Conservation (phyloP, 306 rosid species). For the Herpetospermum pedunculosum region DNA sequence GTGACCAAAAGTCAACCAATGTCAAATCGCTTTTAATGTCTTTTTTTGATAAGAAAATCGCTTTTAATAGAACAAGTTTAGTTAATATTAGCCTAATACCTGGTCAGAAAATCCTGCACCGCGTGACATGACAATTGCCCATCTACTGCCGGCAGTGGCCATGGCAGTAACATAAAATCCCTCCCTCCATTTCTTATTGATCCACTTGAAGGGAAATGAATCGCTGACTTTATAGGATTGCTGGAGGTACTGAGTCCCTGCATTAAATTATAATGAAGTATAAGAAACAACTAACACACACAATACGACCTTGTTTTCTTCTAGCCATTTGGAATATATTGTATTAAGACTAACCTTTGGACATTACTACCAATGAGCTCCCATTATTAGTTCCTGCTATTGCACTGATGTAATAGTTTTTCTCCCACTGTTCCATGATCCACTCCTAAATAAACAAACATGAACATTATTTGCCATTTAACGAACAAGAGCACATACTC, state of each 20-base stretch:
- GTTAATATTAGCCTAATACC: constrained; percentile 23
- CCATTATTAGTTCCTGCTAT: constrained; percentile 72
- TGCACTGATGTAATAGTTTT: constrained; percentile 59
- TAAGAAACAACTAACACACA: not conserved
- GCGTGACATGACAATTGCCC: constrained; percentile 85
- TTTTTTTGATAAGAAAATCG: not conserved
- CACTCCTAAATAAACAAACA: constrained; percentile 41
- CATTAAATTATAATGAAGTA: constrained; percentile 1
- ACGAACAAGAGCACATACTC: not conserved
- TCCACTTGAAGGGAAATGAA: constrained; percentile 87
- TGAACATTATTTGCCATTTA: not conserved
- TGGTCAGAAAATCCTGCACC: constrained; percentile 76
- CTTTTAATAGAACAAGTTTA: not conserved
- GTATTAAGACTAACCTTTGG: constrained; percentile 51
- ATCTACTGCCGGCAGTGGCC: constrained; percentile 69
- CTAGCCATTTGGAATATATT: not conserved
- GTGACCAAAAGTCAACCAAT: not conserved
- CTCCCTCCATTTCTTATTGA: constrained; percentile 79
- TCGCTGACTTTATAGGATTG: constrained; percentile 89
- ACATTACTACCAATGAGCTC: constrained; percentile 79
- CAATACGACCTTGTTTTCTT: not conserved
- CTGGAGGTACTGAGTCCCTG: constrained; percentile 64
- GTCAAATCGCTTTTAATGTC: not conserved
- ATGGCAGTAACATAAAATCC: constrained; percentile 74
- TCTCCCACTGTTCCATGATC: constrained; percentile 90